Evolutionary conservation across 169 alveolate species (phyloP).

Genomic region (Cryptosporidium meleagridis): DNA sequence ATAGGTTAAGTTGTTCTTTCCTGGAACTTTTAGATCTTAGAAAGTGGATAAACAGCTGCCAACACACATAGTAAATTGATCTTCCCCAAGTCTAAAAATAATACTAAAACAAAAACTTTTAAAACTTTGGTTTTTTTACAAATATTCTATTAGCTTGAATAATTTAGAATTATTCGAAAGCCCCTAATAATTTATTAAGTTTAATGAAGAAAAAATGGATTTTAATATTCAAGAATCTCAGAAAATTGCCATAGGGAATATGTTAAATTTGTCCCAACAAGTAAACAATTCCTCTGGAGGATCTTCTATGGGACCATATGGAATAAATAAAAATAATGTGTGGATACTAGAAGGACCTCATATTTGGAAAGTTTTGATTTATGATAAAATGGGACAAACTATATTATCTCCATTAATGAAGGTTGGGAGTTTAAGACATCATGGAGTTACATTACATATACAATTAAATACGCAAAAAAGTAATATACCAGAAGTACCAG

Average conservation of each 20-base stretch:
- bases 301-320: background rate
- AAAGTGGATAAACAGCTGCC: background rate
- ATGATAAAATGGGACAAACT: slow-evolving; percentile 84
- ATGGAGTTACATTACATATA: slow-evolving; percentile 87
- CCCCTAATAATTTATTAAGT: background rate
- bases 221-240: slow-evolving; percentile 78
- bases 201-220: slow-evolving; percentile 62
- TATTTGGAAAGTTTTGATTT: slow-evolving; percentile 85
- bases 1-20: background rate
- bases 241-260: slow-evolving; percentile 65
- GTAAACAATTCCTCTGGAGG: slow-evolving; percentile 14
- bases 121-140: too few species aligned
- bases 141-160: background rate
- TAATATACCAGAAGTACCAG: slow-evolving; percentile 88
- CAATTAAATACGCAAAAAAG: slow-evolving; percentile 80
- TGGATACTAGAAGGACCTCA: slow-evolving; percentile 74
- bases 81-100: background rate
- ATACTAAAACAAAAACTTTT: too few species aligned
- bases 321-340: slow-evolving; percentile 36
- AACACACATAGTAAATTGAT: background rate
- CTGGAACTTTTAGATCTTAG: background rate
- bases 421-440: slow-evolving; percentile 85
- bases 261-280: slow-evolving; percentile 73
- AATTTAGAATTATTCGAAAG: too few species aligned
- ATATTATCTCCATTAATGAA: slow-evolving; percentile 85